Conservation (phyloP, 2,329 filamentous ascomycete species). For the Ilyonectria destructans region DNA sequence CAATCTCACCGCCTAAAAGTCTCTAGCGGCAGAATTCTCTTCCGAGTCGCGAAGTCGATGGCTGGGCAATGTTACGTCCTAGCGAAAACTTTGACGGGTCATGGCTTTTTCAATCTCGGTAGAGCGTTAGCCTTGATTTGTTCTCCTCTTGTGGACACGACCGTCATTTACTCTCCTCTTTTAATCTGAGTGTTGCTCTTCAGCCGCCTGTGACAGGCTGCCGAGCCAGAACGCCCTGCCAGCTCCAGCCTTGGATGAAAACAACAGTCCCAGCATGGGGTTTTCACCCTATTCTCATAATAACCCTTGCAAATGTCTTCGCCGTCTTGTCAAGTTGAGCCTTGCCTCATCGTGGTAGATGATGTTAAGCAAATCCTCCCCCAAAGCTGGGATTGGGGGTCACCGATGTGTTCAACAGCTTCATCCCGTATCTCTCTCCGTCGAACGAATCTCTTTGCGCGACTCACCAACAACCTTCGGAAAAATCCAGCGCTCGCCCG, state of each 20-base stretch:
- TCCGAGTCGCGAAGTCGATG: not conserved
- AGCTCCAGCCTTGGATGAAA: too few relatives aligned
- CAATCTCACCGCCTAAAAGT: slow-evolving; percentile 6
- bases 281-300: not conserved
- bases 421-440: not conserved
- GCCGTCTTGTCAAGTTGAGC: not conserved
- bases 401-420: not conserved
- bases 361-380: not conserved
- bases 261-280: not conserved
- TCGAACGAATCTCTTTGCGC: not conserved
- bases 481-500: not conserved
- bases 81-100: not conserved
- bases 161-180: not conserved
- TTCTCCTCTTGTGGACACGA: not conserved
- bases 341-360: not conserved
- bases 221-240: too few relatives aligned
- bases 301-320: not conserved
- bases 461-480: not conserved
- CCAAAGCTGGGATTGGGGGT: not conserved
- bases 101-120: not conserved
- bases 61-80: not conserved
- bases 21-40: slow-evolving; percentile 1
- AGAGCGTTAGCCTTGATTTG: not conserved
- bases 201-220: too few relatives aligned
- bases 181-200: not conserved